A percentile compares a stretch with the other conserved stretches of the same genome.
Conservation (phyloP, 2,329 filamentous ascomycete species). For the Colletotrichum abscissum region DNA sequence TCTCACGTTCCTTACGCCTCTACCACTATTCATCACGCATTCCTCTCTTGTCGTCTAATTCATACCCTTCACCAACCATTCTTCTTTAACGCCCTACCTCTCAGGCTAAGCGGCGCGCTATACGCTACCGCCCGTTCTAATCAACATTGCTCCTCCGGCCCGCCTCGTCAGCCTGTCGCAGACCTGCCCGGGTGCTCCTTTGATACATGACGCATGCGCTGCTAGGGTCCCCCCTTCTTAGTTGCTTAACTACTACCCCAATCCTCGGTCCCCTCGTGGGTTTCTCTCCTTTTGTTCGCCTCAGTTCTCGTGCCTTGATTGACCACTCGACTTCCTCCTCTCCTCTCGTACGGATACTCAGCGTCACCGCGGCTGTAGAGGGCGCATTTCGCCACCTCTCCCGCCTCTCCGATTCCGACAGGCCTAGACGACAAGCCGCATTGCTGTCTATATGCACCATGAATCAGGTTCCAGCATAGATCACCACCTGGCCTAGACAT, state of each 20-base stretch:
- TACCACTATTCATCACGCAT: background rate
- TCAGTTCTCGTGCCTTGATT: conserved; percentile 15
- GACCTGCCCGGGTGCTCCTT: conserved; percentile 35
- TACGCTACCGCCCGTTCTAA: conserved; percentile 28
- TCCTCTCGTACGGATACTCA: conserved; percentile 4
- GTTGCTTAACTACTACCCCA: conserved; percentile 32
- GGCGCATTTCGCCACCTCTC: conserved; percentile 10
- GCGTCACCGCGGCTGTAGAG: conserved; percentile 15
- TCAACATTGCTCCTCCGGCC: conserved; percentile 26
- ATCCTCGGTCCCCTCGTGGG: conserved; percentile 26
- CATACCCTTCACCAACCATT: background rate
- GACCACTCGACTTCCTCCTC: conserved; percentile 10
- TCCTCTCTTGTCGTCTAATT: conserved; percentile 29
- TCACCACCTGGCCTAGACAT: conserved; percentile 35
- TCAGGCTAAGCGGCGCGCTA: conserved; percentile 25
- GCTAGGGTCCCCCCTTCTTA: conserved; percentile 35
- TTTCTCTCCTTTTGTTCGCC: conserved; percentile 24
- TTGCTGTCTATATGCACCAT: conserved; percentile 48
- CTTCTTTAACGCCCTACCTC: background rate
- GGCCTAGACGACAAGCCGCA: conserved; percentile 40
- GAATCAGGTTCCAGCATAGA: conserved; percentile 40
- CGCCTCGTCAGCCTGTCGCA: conserved; percentile 34
- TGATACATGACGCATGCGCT: conserved; percentile 37
- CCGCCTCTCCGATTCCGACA: conserved; percentile 11
- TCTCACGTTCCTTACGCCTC: conserved; percentile 21